phyloP scores from a whole-genome alignment of 345 rosid genomes.

The Rhizophora mangle region DNA sequence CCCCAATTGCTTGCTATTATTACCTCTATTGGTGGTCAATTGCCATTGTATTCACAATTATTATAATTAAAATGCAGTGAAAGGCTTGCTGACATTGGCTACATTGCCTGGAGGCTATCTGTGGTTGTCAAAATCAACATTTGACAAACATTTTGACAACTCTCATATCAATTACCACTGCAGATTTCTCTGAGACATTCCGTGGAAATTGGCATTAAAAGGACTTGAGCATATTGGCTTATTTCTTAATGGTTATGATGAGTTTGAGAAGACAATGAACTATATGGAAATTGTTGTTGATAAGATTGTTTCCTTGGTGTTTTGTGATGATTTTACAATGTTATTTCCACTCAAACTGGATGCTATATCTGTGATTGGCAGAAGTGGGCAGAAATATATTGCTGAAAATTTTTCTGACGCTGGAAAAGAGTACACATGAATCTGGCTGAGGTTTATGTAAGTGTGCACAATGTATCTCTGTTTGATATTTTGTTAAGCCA shows the following conservation, averaged over 20 bases:
- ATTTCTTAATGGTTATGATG: slow-evolving; percentile 41
- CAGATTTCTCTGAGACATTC: slow-evolving; percentile 3
- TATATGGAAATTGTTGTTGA: slow-evolving; percentile 57
- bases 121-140: slow-evolving; percentile 47
- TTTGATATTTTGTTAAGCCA: slow-evolving; percentile 1
- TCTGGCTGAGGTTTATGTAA: slow-evolving; percentile 59
- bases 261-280: slow-evolving; percentile 49
- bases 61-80: slow-evolving; percentile 52
- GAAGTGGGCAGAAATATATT: slow-evolving; percentile 28
- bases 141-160: slow-evolving; percentile 58
- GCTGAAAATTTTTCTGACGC: slow-evolving; percentile 53
- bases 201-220: slow-evolving; percentile 69
- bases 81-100: slow-evolving; percentile 74
- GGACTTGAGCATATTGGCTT: slow-evolving; percentile 71
- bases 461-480: slow-evolving; percentile 28
- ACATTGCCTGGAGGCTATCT: slow-evolving; percentile 50
- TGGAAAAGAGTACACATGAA: slow-evolving; percentile 60
- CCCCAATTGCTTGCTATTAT: neutral
- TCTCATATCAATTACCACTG: slow-evolving; percentile 47
- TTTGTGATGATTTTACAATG: slow-evolving; percentile 42
- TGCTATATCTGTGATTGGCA: slow-evolving; percentile 60
- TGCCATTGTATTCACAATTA: neutral
- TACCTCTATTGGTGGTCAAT: slow-evolving; percentile 1
- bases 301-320: slow-evolving; percentile 44
- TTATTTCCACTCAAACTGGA: slow-evolving; percentile 56